Evolutionary conservation across 805 yeast genomes (phyloP).

Genomic region (Saccharomycodes ludwigii): DNA sequence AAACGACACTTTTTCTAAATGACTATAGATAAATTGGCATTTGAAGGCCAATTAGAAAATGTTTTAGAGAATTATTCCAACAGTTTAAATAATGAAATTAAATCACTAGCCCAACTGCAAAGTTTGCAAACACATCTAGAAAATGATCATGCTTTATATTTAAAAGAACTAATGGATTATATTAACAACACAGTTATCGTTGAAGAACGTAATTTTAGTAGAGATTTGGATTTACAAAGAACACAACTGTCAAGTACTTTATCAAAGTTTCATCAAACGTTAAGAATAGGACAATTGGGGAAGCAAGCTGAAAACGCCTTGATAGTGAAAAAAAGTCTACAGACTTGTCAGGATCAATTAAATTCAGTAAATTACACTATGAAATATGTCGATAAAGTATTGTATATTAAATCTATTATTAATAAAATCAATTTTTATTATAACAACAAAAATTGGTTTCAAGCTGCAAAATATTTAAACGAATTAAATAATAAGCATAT

Average conservation of each 20-base stretch:
- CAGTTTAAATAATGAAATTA: too few relatives aligned
- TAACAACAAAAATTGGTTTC: slow-evolving; percentile 26
- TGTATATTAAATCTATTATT: slow-evolving; percentile 52
- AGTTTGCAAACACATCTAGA: neutral
- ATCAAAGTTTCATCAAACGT: slow-evolving; percentile 42
- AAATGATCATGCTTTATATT: neutral
- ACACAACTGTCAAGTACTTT: slow-evolving; percentile 54
- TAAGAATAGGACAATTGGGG: slow-evolving; percentile 32
- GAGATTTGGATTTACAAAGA: slow-evolving; percentile 44
- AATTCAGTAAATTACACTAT: slow-evolving; percentile 49
- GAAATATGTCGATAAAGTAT: slow-evolving; percentile 52
- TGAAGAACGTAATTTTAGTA: slow-evolving; percentile 6
- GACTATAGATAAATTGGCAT: too few relatives aligned
- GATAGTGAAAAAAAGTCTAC: slow-evolving; percentile 55
- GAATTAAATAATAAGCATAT: slow-evolving; percentile 33
- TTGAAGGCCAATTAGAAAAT: too few relatives aligned
- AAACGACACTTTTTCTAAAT: too few relatives aligned
- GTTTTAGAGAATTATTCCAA: too few relatives aligned
- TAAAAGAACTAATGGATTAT: neutral
- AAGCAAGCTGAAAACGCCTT: slow-evolving; percentile 55
- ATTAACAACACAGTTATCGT: neutral
- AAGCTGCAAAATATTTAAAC: slow-evolving; percentile 62
- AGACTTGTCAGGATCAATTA: slow-evolving; percentile 59
- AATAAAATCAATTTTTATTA: slow-evolving; percentile 50
- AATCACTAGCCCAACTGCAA: neutral